Base-by-base conservation (phyloP, 2,329 filamentous ascomycete species). In the Monilinia fructicola region DNA sequence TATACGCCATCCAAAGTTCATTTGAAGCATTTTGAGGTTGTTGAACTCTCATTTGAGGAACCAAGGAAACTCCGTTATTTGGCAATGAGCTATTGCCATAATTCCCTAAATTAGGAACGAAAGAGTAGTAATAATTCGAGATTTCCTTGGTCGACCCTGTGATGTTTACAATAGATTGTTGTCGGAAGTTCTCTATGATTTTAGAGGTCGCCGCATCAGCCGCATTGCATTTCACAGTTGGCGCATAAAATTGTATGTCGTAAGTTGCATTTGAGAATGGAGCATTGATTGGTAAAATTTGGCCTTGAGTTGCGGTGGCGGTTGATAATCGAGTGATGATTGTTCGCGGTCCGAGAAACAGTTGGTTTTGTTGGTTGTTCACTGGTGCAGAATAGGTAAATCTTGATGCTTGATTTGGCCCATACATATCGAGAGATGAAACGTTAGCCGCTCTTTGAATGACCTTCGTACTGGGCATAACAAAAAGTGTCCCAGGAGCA, bases 201-300 rank as follows among this genome's bases (percentile, higher is more conserved):
- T 4, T 55, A 16, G 56, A 50, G 3, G 63, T 53, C 3, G 54
- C 64, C 9, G 56, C 14, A 52, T 70, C 66, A 2, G 68, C 69
- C 23, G 69, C 53, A 5, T 63, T 44, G 40, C 69, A 72, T 64
- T 68, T 54, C 31, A 72, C 67, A 18, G n/a, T 14, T 4, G 70
- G 70, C 3, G 66, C 70, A 28, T 68, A 67, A 38, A 72, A 72
- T 14, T 68, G 56, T 6, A 71, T 31, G 4, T 59, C 48, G 48
- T 71, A 72, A 3, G 68, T 65, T 12, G 69, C 65, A 16, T 72
- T 72, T 3, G 44, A n/a, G 42, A 65, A 70, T 44, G 62, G 69
- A 0, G 67, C 28, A 11, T 38, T 53, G 5, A 69, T 68, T 7
- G 66, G 40, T 12, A 71, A 50, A 10, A 72, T 70, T 40, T 65